Percentiles rank a stretch among this genome's conserved stretches.
Evolutionary conservation across 306 rosid species (phyloP).

Genomic region (Trifolium dubium): DNA sequence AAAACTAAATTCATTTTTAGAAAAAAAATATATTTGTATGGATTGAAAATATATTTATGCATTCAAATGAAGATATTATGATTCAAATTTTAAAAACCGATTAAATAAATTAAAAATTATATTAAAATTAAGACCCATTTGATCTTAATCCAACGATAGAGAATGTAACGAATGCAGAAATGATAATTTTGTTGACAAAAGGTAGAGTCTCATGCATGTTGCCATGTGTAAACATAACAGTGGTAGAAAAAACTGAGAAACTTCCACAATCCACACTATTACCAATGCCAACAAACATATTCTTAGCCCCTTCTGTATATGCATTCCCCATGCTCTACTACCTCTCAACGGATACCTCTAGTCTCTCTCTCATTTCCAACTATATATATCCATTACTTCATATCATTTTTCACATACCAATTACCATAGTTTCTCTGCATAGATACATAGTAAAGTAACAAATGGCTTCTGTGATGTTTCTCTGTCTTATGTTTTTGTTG

Average conservation of each 20-base stretch:
- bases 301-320: neutral
- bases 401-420: neutral
- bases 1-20: too few species aligned
- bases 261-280: too few species aligned
- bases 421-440: neutral
- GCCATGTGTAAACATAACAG: constrained; percentile 33
- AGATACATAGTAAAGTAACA: neutral
- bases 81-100: too few species aligned
- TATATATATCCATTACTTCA: constrained; percentile 23
- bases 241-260: neutral
- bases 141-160: too few species aligned
- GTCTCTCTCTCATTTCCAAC: neutral
- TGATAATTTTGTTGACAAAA: too few species aligned
- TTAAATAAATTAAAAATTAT: too few species aligned
- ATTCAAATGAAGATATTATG: too few species aligned
- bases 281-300: neutral
- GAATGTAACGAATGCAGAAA: too few species aligned
- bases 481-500: constrained; percentile 32
- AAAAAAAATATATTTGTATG: too few species aligned
- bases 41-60: too few species aligned
- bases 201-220: constrained; percentile 34
- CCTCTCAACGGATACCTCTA: constrained; percentile 48
- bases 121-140: too few species aligned
- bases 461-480: constrained; percentile 17
- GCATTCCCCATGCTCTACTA: constrained; percentile 38